Percentiles rank a stretch among this genome's conserved stretches.
Evolutionary conservation across 2,329 filamentous ascomycete genomes (phyloP).

Genomic region (Cladosporium velox): DNA sequence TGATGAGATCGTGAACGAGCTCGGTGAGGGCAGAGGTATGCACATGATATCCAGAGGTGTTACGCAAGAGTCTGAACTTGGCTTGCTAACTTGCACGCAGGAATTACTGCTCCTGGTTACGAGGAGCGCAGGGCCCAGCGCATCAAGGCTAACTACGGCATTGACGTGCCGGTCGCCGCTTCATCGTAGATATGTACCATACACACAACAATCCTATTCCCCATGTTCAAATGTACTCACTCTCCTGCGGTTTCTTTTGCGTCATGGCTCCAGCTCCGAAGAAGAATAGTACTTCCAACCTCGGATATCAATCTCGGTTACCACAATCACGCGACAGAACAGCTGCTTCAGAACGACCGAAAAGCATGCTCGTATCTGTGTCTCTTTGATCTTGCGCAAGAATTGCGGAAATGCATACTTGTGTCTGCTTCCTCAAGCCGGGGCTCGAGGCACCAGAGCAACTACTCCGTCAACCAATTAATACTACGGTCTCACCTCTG

Average conservation of each 20-base stretch:
- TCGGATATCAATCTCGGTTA: not conserved
- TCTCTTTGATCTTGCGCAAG: not conserved
- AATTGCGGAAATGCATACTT: not conserved
- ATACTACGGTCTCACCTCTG: not conserved
- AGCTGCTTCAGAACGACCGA: not conserved
- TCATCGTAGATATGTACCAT: conserved; percentile 22
- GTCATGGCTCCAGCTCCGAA: not conserved
- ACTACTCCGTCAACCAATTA: not conserved
- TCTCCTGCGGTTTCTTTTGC: not conserved
- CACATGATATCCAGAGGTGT: not conserved
- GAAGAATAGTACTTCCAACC: not conserved
- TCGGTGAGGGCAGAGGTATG: conserved; percentile 85
- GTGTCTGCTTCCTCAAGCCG: not conserved
- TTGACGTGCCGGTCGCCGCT: conserved; percentile 62
- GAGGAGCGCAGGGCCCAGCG: conserved; percentile 79
- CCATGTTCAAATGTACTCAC: conserved; percentile 4
- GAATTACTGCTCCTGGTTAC: conserved; percentile 78
- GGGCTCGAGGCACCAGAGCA: not conserved
- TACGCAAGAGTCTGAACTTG: not conserved
- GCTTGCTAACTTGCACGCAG: conserved; percentile 48
- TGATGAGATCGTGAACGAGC: conserved; percentile 75
- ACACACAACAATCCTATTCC: conserved; percentile 19
- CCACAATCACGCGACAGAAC: not conserved
- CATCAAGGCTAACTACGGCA: conserved; percentile 82
- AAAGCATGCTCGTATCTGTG: not conserved